These are phyloP conservation scores for Fusarium equiseti DNA, from an alignment of 2,329 filamentous ascomycete genomes.

Conservation along the genomic window DNA sequence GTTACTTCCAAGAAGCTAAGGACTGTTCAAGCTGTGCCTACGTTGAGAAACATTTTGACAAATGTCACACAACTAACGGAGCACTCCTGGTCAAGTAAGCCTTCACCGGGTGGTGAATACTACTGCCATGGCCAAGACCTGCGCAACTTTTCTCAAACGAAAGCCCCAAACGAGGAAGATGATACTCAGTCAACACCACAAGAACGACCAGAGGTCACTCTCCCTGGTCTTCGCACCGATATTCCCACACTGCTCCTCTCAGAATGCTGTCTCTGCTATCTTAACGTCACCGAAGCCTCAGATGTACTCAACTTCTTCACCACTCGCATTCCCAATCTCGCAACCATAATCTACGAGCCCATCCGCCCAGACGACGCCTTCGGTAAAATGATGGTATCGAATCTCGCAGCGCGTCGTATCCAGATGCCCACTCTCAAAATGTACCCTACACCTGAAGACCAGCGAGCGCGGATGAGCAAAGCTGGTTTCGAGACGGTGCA, in stretches of 20 bases:
- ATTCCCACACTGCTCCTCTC: slow-evolving; percentile 88
- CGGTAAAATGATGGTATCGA: slow-evolving; percentile 90
- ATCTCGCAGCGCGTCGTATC: slow-evolving; percentile 85
- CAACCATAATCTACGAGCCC: slow-evolving; percentile 88
- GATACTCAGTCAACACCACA: not conserved
- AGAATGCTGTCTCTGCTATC: slow-evolving; percentile 95
- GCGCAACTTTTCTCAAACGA: slow-evolving; percentile 53
- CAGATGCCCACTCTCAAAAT: slow-evolving; percentile 83
- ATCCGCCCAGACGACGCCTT: slow-evolving; percentile 87
- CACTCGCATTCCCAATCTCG: slow-evolving; percentile 59
- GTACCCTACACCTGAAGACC: slow-evolving; percentile 76
- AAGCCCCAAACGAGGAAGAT: not conserved
- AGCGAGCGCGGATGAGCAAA: slow-evolving; percentile 73
- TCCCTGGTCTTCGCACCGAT: slow-evolving; percentile 62
- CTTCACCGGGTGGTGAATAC: slow-evolving; percentile 57
- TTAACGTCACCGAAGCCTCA: slow-evolving; percentile 73
- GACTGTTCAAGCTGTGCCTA: slow-evolving; percentile 61
- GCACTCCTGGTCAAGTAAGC: slow-evolving; percentile 59
- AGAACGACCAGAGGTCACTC: slow-evolving; percentile 10
- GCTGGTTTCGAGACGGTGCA: slow-evolving; percentile 70
- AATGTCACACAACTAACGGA: slow-evolving; percentile 48
- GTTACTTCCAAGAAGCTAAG: slow-evolving; percentile 77
- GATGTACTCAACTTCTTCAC: slow-evolving; percentile 75
- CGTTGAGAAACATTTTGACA: slow-evolving; percentile 56
- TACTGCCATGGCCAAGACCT: slow-evolving; percentile 77